Evolutionary conservation across 495 filamentous ascomycete genomes (phyloP), one percentile per base, ranked within the genome.

Genomic region (Aspergillus sparsus): DNA sequence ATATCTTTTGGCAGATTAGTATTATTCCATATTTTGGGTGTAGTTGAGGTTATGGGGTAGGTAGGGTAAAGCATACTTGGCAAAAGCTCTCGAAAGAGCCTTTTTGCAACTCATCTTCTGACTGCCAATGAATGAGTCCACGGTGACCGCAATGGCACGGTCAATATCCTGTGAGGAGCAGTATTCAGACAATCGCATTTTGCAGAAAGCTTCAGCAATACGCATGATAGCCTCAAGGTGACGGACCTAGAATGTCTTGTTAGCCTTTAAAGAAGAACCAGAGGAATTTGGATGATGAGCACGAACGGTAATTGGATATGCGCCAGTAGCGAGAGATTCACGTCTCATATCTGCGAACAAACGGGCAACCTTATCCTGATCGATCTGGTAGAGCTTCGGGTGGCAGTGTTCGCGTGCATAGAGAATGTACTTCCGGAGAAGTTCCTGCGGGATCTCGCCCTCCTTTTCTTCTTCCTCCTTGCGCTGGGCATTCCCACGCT

Each of bases 101-200:
- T 97, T 97, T 86, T 98, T 99, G 77, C 89, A 92, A 79, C 89
- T 93, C 66, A 98, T 87, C 78, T 99, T 99, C 74, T 99, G 95
- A 61, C 88, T 92, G 60, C 91, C 90, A 32, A 99, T 90, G 72
- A 99, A 99, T 18, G 87, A 92, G 51, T 99, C 93, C 10, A 99
- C 92, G 1, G 94, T 95, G 12, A 98, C 95, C 7, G 92, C 92
- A 66, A 99, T 98, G 49, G 94, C 95, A 55, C 94, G 89, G 74
- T 99, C 95, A 60, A 99, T 96, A 69, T 99, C 95, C 58, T 87
- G 84, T 13, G 87, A 72, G 7, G 87, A 88, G 72, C 92, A 96
- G 76, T 95, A 97, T 64, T 99, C 95, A 0, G 87, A 91, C 34
- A 99, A 79, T 32, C 93, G 89, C 93, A 97, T 97, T 66, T 93